Evolutionary conservation across 2,329 filamentous ascomycete species (phyloP), one percentile per base, ranked within the genome.

Genomic region (Diaporthe destruens): DNA sequence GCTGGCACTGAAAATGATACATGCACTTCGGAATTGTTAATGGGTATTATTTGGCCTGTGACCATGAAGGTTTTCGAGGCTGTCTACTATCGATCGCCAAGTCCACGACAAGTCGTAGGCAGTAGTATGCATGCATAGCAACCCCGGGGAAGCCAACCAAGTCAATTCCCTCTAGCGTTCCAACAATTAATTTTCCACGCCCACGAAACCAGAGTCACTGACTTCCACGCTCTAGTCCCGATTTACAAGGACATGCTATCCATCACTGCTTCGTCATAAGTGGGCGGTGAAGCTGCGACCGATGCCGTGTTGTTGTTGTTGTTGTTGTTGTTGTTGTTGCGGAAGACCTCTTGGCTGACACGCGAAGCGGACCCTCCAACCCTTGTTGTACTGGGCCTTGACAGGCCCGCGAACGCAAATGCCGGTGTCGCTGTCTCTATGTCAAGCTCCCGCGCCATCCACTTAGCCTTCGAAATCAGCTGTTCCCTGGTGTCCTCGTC

Each of bases 321-420:
- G 5, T 29, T 5, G 29, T 29, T 29, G 29, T 29, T 29, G 42
- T n/a, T 3, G 20, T 9, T 9, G 6, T 18, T 8, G 2, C 2
- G 12, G 18, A 12, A 4, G 4, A 8, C 3, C 3, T n/a, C 18
- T 16, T 6, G 3, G 6, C 4, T 9, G 1, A 8, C 6, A 34
- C 1, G 1, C 11, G 6, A 11, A 3, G 0, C 11, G 7, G 20
- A 3, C 25, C 11, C 16, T 16, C 25, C 59, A 23, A 6, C 6
- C 2, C 3, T n/a, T 8, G 5, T 29, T 3, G 9, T n/a, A 5
- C 18, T 2, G 6, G 25, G 44, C 44, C 44, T 51, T 20, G 1
- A 6, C 12, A 65, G 44, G 32, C 25, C 23, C 20, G 20, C 20
- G 16, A 51, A 51, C 20, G 59, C 29, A 29, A 12, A 51, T 2